These are phyloP conservation scores for Rosa multiflora DNA, from an alignment of 306 rosid species.

Conservation along the genomic window DNA sequence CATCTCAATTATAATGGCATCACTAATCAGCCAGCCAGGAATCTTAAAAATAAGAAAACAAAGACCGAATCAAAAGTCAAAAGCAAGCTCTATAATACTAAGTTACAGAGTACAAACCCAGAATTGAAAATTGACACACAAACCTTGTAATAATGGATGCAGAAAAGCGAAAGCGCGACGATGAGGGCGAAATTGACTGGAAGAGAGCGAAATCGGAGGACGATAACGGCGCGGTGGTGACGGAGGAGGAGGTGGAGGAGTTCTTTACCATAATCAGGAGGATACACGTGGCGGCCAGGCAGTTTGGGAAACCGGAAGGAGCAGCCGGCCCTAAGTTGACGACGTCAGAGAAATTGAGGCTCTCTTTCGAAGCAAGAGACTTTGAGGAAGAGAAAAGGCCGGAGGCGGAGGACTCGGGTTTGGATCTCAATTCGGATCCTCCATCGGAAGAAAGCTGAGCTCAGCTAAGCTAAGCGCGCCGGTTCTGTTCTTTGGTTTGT, in stretches of 20 bases:
- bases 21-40: neutral
- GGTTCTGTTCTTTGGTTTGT: neutral
- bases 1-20: neutral
- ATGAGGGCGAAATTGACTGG: neutral
- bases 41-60: neutral
- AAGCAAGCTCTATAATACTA: neutral
- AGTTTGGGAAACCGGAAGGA: conserved; percentile 28
- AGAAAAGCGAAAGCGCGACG: conserved; percentile 37
- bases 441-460: neutral
- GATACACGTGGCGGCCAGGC: conserved; percentile 43
- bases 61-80: neutral
- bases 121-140: neutral
- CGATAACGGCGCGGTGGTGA: neutral
- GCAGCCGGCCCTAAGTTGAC: conserved; percentile 21
- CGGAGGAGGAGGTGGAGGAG: conserved; percentile 55
- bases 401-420: conserved; percentile 12
- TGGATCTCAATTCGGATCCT: conserved; percentile 38
- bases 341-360: conserved; percentile 20
- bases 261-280: conserved; percentile 48
- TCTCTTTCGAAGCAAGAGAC: conserved; percentile 13
- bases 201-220: conserved; percentile 1
- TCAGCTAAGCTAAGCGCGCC: too few species aligned
- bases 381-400: conserved; percentile 11
- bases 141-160: conserved; percentile 8
- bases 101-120: neutral